Percentiles rank a stretch among this genome's conserved stretches.
Evolutionary conservation across 208 protist species (phyloP).

Genomic region (Lotmaria passim): DNA sequence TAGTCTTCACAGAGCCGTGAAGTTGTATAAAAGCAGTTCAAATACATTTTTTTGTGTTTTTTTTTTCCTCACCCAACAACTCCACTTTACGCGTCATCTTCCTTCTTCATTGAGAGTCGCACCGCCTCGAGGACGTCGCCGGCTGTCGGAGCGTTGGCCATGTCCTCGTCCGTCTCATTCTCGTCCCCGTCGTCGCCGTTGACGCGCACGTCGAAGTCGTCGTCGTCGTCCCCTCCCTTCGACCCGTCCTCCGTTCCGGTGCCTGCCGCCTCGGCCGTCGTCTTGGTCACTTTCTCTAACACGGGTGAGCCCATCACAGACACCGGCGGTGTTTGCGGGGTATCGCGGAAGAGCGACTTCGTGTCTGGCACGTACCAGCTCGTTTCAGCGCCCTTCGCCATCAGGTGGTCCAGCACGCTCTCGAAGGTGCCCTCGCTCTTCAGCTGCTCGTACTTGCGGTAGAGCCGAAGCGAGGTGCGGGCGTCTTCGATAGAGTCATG

Average conservation of each 20-base stretch:
- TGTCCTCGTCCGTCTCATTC: conserved; percentile 25
- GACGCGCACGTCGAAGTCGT: conserved; percentile 15
- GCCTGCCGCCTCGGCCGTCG: conserved; percentile 2
- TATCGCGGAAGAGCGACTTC: conserved; percentile 54
- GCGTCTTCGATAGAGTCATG: conserved; percentile 97
- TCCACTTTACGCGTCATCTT: conserved; percentile 13
- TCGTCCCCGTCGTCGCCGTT: conserved; percentile 17
- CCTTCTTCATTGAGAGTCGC: conserved; percentile 38
- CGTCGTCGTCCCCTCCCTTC: conserved; percentile 16
- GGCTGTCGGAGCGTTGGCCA: conserved; percentile 22
- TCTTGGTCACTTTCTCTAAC: conserved; percentile 35
- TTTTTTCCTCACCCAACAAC: not conserved
- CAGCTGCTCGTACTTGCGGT: conserved; percentile 86
- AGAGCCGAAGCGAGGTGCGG: conserved; percentile 91
- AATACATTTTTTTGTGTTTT: not conserved
- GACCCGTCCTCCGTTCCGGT: conserved; percentile 3
- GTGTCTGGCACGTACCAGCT: conserved; percentile 92
- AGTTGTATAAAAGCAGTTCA: too few relatives aligned
- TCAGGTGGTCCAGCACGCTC: conserved; percentile 75
- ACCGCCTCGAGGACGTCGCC: conserved; percentile 38
- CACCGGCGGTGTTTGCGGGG: conserved; percentile 42
- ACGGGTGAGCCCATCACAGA: conserved; percentile 64
- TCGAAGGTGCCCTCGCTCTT: conserved; percentile 81
- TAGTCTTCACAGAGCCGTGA: too few relatives aligned
- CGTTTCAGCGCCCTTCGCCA: conserved; percentile 87